Evolutionary conservation across 148 eudicot species (phyloP), one percentile per base, ranked within the genome.

Genomic region (Arctostaphylos glauca): DNA sequence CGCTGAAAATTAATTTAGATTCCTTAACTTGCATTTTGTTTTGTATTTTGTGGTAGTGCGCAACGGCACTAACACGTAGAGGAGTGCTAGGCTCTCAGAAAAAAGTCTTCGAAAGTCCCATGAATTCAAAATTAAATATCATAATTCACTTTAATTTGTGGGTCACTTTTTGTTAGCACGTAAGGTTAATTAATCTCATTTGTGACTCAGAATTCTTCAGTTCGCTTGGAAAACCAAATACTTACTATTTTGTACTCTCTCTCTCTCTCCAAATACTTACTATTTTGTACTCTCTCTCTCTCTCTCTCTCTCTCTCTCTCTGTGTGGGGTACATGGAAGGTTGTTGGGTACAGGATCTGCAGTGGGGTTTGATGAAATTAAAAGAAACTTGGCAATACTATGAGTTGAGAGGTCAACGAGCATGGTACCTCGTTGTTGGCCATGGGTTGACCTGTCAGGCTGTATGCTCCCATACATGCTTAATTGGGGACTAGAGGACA

Each of bases 381-480:
- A 64, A 59, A 31, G 16, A 1, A 19, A 55, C 38, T 78, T 78
- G 44, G 19, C 10, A 0, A 2, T 7, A 55, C 19, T 23, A 4
- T 25, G 44, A 23, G 41, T 5, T 31, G 2, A 19, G 64, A 82
- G 19, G 85, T 83, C 81, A 83, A 83, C 81, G 68, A 7, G 21
- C 21, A 13, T 5, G n/a, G 80, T 77, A 66, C 64, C 50, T 83
- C 14, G 75, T 3, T 77, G 41, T 66, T 60, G 71, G 77, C 23
- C 53, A 21, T 67, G 77, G 84, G 77, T 83, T 83, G 85, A 83
- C 85, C 21, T 83, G 85, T 83, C 85, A 83, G 85, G 16, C n/a
- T 43, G 41, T 59, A 73, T 23, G 49, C 6, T 25, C 6, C 52
- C 59, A 74, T 47, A 31, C 50, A 60, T n/a, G 66, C 21, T 19